Evolutionary conservation across 169 alveolate genomes (phyloP).

Genomic region (Theileria equi): DNA sequence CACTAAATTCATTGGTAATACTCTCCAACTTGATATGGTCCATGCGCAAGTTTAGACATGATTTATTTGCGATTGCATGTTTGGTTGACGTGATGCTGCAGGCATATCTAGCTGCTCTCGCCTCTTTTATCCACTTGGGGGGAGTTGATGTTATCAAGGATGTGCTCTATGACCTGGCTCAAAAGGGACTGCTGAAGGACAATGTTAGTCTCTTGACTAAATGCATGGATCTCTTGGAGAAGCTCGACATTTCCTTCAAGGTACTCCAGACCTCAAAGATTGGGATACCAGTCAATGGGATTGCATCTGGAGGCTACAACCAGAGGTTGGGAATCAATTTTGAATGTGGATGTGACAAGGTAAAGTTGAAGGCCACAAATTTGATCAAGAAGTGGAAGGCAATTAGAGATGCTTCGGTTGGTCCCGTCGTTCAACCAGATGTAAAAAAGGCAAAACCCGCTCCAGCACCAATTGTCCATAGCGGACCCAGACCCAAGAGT

Average conservation of each 20-base stretch:
- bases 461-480: too few relatives aligned
- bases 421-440: constrained; percentile 2
- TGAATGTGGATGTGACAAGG: constrained; percentile 54
- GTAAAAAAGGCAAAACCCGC: background rate
- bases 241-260: constrained; percentile 53
- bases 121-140: constrained; percentile 31
- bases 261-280: constrained; percentile 55
- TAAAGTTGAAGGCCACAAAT: constrained; percentile 64
- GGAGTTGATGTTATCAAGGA: constrained; percentile 39
- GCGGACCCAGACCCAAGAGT: background rate
- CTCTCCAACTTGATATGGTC: constrained; percentile 57
- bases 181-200: constrained; percentile 20
- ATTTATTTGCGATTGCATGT: constrained; percentile 52
- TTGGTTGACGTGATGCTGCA: constrained; percentile 52
- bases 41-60: constrained; percentile 32
- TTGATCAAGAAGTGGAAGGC: constrained; percentile 68
- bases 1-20: constrained; percentile 45
- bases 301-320: constrained; percentile 46
- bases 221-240: constrained; percentile 52
- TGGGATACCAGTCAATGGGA: constrained; percentile 58
- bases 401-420: constrained; percentile 57
- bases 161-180: constrained; percentile 47
- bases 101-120: constrained; percentile 61
- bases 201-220: constrained; percentile 50
- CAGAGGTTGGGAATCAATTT: constrained; percentile 50